These are phyloP conservation scores for Lanzia echinophila DNA, from an alignment of 2,329 filamentous ascomycete genomes.

Conservation along the genomic window DNA sequence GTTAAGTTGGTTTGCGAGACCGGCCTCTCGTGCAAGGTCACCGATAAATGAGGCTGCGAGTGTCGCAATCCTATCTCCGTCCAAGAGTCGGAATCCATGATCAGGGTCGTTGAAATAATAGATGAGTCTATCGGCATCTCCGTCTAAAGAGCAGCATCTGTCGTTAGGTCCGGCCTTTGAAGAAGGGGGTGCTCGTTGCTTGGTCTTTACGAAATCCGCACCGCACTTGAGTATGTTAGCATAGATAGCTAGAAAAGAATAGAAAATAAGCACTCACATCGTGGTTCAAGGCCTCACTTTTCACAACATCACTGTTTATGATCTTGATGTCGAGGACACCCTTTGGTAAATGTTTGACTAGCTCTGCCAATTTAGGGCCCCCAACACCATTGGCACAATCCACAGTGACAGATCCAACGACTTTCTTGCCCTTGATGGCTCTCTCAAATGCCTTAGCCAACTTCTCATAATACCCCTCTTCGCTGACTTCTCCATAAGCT, in stretches of 20 bases:
- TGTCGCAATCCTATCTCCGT: constrained; percentile 94
- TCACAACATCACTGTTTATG: constrained; percentile 87
- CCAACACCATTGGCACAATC: constrained; percentile 97
- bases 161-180: constrained; percentile 71
- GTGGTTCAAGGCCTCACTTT: constrained; percentile 81
- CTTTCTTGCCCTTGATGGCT: constrained; percentile 70
- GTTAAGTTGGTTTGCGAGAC: constrained; percentile 71
- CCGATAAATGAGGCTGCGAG: constrained; percentile 90
- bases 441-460: constrained; percentile 75
- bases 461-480: constrained; percentile 94
- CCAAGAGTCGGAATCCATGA: constrained; percentile 81
- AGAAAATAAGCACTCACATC: constrained; percentile 51
- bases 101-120: constrained; percentile 88
- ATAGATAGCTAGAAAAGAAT: background rate
- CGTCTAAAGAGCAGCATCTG: constrained; percentile 86
- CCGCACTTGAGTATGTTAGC: constrained; percentile 56
- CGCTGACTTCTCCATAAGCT: constrained; percentile 81
- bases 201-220: constrained; percentile 96
- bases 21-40: constrained; percentile 75
- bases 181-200: constrained; percentile 79
- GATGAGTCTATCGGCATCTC: constrained; percentile 90
- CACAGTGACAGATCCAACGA: constrained; percentile 69
- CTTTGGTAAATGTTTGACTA: constrained; percentile 74
- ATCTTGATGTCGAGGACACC: constrained; percentile 75
- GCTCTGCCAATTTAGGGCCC: constrained; percentile 79